Evolutionary conservation across 1,284 basidiomycete genomes (phyloP).

Genomic region (Ustilago xerochloae): DNA sequence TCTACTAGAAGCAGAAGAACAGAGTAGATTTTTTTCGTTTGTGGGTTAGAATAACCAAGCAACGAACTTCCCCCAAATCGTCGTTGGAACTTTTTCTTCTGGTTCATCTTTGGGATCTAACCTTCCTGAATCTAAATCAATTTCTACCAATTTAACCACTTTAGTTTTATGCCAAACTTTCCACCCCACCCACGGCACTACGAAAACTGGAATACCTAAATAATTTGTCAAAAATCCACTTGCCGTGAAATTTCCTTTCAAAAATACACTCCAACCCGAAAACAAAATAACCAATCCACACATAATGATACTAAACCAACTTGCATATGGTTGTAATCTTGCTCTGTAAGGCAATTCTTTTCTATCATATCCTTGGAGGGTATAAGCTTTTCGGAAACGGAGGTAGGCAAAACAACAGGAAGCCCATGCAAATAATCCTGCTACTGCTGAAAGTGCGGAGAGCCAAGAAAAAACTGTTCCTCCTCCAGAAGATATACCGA

Average conservation of each 20-base stretch:
- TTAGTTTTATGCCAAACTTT: slow-evolving; percentile 72
- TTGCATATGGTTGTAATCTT: slow-evolving; percentile 66
- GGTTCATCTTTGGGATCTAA: slow-evolving; percentile 33
- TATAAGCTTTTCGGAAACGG: slow-evolving; percentile 77
- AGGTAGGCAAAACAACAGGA: slow-evolving; percentile 81
- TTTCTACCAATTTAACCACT: slow-evolving; percentile 50
- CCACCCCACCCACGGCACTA: slow-evolving; percentile 77
- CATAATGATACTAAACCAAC: slow-evolving; percentile 50
- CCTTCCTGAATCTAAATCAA: slow-evolving; percentile 74
- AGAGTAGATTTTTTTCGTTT: background rate
- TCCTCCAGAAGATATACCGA: slow-evolving; percentile 69
- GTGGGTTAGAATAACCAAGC: slow-evolving; percentile 42
- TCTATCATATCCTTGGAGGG: slow-evolving; percentile 74
- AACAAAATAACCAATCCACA: slow-evolving; percentile 59
- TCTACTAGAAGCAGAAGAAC: background rate
- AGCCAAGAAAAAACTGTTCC: slow-evolving; percentile 74
- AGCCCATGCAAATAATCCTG: slow-evolving; percentile 83
- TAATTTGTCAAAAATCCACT: slow-evolving; percentile 84
- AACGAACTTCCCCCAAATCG: slow-evolving; percentile 30
- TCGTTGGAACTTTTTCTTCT: slow-evolving; percentile 18
- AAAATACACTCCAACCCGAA: slow-evolving; percentile 69
- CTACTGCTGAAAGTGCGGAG: slow-evolving; percentile 76
- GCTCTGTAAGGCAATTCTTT: slow-evolving; percentile 71
- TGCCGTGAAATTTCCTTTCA: slow-evolving; percentile 55
- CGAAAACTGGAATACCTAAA: slow-evolving; percentile 79